Evolutionary conservation across 805 yeast species (phyloP).

Genomic region (Sporopachydermia lactativora): DNA sequence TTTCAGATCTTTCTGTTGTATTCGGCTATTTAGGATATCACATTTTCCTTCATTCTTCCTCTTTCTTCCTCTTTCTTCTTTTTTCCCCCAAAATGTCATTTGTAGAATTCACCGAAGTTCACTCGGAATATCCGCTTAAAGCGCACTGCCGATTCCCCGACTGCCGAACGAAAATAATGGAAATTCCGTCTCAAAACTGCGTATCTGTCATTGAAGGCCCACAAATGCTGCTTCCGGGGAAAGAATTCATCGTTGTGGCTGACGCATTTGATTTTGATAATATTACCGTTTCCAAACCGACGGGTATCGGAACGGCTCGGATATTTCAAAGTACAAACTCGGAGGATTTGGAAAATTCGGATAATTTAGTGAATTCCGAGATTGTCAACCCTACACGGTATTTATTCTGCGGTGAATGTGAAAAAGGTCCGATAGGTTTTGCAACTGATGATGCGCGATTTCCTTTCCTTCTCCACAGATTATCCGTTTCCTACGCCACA

Average conservation of each 20-base stretch:
- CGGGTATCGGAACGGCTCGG: too few species aligned
- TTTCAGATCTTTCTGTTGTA: too few species aligned
- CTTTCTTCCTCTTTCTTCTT: too few species aligned
- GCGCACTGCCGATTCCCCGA: slow-evolving; percentile 1
- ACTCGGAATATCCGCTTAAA: too few species aligned
- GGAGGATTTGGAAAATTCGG: not conserved
- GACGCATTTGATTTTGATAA: not conserved
- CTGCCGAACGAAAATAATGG: not conserved
- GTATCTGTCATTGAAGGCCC: not conserved
- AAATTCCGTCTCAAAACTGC: not conserved
- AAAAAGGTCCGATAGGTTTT: not conserved
- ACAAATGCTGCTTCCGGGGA: not conserved
- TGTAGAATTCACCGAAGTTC: too few species aligned
- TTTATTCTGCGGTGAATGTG: slow-evolving; percentile 1
- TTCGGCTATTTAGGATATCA: too few species aligned
- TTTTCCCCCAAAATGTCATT: too few species aligned
- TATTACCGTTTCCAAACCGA: not conserved
- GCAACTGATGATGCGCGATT: not conserved
- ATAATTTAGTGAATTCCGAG: too few species aligned
- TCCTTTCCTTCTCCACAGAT: not conserved
- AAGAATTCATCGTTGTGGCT: not conserved
- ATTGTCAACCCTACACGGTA: not conserved
- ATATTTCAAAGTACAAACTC: not conserved
- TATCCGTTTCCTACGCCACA: not conserved
- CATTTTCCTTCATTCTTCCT: too few species aligned